Base-by-base conservation (phyloP, 257 asterid genomes). In the Solanum sejunctum region DNA sequence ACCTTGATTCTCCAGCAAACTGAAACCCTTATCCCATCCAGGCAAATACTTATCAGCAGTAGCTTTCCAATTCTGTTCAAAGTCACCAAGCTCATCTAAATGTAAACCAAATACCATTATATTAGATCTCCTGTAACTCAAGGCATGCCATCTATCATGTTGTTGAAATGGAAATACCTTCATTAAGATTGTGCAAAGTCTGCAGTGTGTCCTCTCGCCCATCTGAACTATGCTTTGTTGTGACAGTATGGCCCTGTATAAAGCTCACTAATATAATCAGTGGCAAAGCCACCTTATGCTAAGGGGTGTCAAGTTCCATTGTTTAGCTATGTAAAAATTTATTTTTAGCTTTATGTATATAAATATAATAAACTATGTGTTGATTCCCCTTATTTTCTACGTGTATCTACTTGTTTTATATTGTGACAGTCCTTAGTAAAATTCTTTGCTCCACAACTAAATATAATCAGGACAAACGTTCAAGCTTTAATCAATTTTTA, bases 101-200 rank as follows among this genome's bases (percentile, higher is more conserved):
- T 78, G 60, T 51, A n/a, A 60, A 61, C 10, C 54, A 15, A 61
- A 69, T 41, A 78, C 61, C 85, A 84, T 67, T 67, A 79, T 47
- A 41, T 73, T 45, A 84, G 82, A 54, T 28, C 20, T 21, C 13
- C 69, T 15, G 67, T 18, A 23, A 43, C 8, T 23, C 60, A 7
- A 23, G 45, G 41, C 32, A 11, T 32, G 52, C 12, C 47, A 41
- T 39, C 9, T 83, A 32, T 36, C 20, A 56, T 49, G 83, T 36
- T 10, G 45, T 21, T 47, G 58, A 36, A 72, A 23, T 75, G 85
- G 64, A 26, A 81, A 71, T 84, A 95, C 98, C 99, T 94, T 95
- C 97, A n/a, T 94, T 86, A 82, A 95, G 84, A 88, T 95, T 95
- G 93, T 95, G 99, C 75, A 95, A 84, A 66, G 98, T 95, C 89